These are phyloP conservation scores for Penicillium alfredii DNA, from an alignment of 495 filamentous ascomycete species.

Conservation along the genomic window DNA sequence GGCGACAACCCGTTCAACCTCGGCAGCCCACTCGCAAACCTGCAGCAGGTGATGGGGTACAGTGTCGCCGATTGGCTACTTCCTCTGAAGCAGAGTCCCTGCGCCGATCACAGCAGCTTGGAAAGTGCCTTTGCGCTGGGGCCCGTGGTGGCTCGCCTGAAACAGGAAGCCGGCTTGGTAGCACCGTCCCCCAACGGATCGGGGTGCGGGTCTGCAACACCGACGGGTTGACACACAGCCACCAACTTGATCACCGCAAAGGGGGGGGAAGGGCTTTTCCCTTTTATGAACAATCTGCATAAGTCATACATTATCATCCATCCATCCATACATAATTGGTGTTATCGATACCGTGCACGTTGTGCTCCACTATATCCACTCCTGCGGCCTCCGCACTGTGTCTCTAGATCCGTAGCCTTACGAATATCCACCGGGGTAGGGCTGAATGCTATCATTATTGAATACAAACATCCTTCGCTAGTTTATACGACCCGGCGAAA, in stretches of 20 bases:
- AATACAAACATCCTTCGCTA: background rate
- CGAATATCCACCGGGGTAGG: slow-evolving; percentile 3
- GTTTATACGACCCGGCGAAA: background rate
- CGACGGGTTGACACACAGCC: no score
- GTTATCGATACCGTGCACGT: background rate
- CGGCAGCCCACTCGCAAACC: slow-evolving; percentile 55
- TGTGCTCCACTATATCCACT: no score
- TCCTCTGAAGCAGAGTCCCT: slow-evolving; percentile 62
- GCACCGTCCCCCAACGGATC: slow-evolving; percentile 8
- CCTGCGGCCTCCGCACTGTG: background rate
- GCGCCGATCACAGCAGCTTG: slow-evolving; percentile 41
- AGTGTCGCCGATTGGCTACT: slow-evolving; percentile 67
- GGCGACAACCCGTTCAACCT: slow-evolving; percentile 80
- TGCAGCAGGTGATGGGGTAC: slow-evolving; percentile 68
- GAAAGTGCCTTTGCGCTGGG: slow-evolving; percentile 46
- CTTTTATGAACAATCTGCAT: no score
- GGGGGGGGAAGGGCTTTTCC: no score
- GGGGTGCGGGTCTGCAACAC: slow-evolving; percentile 1
- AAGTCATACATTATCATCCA: no score
- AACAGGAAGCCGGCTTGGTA: slow-evolving; percentile 40
- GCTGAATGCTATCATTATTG: slow-evolving; percentile 6
- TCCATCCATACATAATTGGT: no score
- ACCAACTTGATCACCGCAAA: slow-evolving; percentile 3
- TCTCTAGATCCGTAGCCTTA: background rate
- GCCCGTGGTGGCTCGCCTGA: slow-evolving; percentile 46